These are phyloP conservation scores for Wickerhamiella lipophila DNA, from an alignment of 805 yeast species.

Conservation along the genomic window DNA sequence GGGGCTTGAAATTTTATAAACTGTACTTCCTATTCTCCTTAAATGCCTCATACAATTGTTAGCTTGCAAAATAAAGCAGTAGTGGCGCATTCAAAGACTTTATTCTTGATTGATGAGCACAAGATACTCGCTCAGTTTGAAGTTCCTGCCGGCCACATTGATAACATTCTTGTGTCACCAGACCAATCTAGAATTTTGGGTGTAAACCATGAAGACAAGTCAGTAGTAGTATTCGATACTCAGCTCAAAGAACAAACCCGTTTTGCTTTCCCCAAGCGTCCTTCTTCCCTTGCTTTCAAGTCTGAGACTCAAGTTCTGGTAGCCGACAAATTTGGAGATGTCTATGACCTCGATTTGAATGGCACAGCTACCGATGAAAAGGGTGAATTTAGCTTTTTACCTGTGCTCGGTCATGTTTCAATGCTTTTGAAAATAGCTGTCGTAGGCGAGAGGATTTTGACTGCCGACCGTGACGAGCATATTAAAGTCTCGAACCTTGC, in stretches of 20 bases:
- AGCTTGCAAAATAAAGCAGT: not conserved
- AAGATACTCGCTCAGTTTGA: not conserved
- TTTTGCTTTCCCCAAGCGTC: constrained; percentile 80
- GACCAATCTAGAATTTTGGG: constrained; percentile 47
- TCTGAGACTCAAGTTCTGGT: constrained; percentile 44
- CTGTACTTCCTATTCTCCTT: not conserved
- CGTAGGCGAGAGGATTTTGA: constrained; percentile 42
- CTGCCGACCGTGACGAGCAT: constrained; percentile 95
- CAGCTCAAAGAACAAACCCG: constrained; percentile 44
- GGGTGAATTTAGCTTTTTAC: constrained; percentile 36
- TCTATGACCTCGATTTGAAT: constrained; percentile 40
- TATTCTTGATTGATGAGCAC: constrained; percentile 1
- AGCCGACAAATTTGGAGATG: constrained; percentile 96
- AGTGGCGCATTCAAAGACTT: constrained; percentile 1
- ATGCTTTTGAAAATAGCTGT: constrained; percentile 67
- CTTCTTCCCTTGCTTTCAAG: constrained; percentile 58
- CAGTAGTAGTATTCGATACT: constrained; percentile 46
- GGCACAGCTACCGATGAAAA: constrained; percentile 17
- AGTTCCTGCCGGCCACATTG: constrained; percentile 34
- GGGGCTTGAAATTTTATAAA: not conserved
- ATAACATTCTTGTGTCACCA: constrained; percentile 45
- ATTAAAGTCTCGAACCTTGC: constrained; percentile 75
- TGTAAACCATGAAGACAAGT: constrained; percentile 74
- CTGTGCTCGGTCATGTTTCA: constrained; percentile 89
- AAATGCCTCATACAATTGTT: constrained; percentile 15